phyloP scores from a whole-genome alignment of 2,329 filamentous ascomycete species.

The Amauroascus verrucosus region DNA sequence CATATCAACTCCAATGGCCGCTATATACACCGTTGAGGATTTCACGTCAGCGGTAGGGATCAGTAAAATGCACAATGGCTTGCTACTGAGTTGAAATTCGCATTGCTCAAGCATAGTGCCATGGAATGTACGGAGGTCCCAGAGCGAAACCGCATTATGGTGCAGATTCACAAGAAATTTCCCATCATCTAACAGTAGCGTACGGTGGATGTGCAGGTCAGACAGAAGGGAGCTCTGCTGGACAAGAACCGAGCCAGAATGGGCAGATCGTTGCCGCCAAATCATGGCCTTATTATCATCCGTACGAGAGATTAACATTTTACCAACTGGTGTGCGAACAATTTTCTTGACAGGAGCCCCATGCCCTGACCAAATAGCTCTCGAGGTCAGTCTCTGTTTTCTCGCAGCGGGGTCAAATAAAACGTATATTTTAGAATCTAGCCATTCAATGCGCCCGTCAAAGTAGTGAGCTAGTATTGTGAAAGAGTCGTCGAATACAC shows the following conservation, averaged over 20 bases:
- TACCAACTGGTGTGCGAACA: conserved; percentile 71
- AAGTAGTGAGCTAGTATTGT: conserved; percentile 73
- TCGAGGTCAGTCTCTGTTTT: conserved; percentile 49
- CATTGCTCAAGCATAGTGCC: conserved; percentile 51
- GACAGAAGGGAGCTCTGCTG: conserved; percentile 60
- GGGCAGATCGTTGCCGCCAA: conserved; percentile 58
- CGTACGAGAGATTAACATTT: conserved; percentile 71
- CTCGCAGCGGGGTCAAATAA: conserved; percentile 64
- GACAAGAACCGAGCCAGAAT: conserved; percentile 46
- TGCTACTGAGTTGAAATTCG: conserved; percentile 53
- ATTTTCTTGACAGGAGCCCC: conserved; percentile 72
- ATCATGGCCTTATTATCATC: conserved; percentile 68
- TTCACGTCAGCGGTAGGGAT: conserved; percentile 52
- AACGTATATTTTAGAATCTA: conserved; percentile 65
- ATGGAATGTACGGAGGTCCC: conserved; percentile 59
- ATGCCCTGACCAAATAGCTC: conserved; percentile 73
- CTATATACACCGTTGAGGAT: conserved; percentile 51
- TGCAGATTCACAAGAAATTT: conserved; percentile 73
- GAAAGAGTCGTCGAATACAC: conserved; percentile 51
- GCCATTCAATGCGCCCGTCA: conserved; percentile 72
- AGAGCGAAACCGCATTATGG: conserved; percentile 59
- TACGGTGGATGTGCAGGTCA: conserved; percentile 64
- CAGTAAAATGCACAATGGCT: conserved; percentile 68
- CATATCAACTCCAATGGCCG: conserved; percentile 70
- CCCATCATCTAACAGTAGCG: conserved; percentile 65